Evolutionary conservation across 768 basidiomycete species (phyloP).

Genomic region (Multifurca ochricompacta): DNA sequence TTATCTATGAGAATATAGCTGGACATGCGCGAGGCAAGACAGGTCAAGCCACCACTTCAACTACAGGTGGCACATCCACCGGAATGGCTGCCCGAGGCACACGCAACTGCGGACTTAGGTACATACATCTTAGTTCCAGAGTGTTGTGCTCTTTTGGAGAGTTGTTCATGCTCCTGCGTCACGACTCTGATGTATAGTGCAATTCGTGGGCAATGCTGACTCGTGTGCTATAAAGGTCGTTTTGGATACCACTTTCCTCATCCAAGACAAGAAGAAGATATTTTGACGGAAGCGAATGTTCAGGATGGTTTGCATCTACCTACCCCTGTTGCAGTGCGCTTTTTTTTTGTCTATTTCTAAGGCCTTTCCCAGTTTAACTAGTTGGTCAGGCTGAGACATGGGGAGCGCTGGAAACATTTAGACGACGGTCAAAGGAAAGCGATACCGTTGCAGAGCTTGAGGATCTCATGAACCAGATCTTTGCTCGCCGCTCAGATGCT

Average conservation of each 20-base stretch:
- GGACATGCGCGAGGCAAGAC: constrained; percentile 15
- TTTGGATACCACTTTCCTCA: constrained; percentile 70
- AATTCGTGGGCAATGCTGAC: not conserved
- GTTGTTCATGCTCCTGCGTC: not conserved
- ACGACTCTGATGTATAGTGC: not conserved
- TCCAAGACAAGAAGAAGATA: constrained; percentile 67
- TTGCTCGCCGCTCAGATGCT: constrained; percentile 50
- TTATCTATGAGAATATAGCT: constrained; percentile 1
- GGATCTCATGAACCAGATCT: constrained; percentile 70
- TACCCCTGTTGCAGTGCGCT: constrained; percentile 50
- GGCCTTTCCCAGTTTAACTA: not conserved
- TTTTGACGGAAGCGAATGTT: constrained; percentile 54
- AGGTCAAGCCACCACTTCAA: constrained; percentile 31
- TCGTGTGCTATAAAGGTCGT: constrained; percentile 43
- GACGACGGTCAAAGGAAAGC: constrained; percentile 42
- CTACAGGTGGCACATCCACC: constrained; percentile 65
- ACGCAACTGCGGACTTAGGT: constrained; percentile 66
- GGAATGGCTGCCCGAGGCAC: constrained; percentile 62
- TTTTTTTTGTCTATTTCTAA: not conserved
- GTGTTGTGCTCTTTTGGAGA: too few species aligned
- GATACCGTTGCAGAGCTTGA: constrained; percentile 55
- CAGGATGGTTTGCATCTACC: constrained; percentile 54
- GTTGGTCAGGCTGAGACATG: constrained; percentile 50
- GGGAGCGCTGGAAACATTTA: constrained; percentile 48
- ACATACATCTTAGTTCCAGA: constrained; percentile 18